Evolutionary conservation across 306 rosid species (phyloP).

Genomic region (Calophaca sinica): DNA sequence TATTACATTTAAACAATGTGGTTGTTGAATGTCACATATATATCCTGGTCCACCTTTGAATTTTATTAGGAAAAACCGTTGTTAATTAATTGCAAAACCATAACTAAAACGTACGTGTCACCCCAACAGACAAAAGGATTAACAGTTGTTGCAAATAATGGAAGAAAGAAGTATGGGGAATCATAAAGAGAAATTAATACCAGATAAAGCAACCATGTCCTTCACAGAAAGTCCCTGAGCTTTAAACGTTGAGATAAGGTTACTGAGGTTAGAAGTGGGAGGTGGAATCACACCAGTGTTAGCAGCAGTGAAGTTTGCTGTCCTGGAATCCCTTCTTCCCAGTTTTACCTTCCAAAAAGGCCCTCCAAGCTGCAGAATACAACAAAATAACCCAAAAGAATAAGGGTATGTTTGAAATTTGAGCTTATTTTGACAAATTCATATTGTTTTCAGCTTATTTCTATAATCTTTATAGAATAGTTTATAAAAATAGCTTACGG

Average conservation of each 20-base stretch:
- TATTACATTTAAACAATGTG: not conserved
- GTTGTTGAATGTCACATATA: constrained; percentile 35
- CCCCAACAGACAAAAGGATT: constrained; percentile 27
- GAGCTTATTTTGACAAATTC: too few species aligned
- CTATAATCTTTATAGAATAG: too few species aligned
- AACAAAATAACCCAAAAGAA: not conserved
- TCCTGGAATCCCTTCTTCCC: constrained; percentile 89
- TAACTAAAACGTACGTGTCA: not conserved
- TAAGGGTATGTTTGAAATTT: too few species aligned
- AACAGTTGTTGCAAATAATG: constrained; percentile 1
- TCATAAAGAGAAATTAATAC: constrained; percentile 43
- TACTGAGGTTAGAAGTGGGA: constrained; percentile 52
- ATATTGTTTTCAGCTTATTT: too few species aligned
- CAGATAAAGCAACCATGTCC: constrained; percentile 91
- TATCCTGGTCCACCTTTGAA: constrained; percentile 1
- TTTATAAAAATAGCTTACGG: too few species aligned
- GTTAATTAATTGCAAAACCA: not conserved
- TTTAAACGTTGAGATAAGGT: constrained; percentile 55
- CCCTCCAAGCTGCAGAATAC: constrained; percentile 75
- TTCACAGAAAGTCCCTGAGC: constrained; percentile 64
- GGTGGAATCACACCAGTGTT: constrained; percentile 73
- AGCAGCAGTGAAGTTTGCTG: constrained; percentile 66
- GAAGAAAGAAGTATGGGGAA: not conserved
- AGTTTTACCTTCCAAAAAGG: constrained; percentile 75
- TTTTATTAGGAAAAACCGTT: constrained; percentile 3